These are phyloP conservation scores for Seiridium cupressi DNA, from an alignment of 2,329 filamentous ascomycete genomes.

Conservation along the genomic window DNA sequence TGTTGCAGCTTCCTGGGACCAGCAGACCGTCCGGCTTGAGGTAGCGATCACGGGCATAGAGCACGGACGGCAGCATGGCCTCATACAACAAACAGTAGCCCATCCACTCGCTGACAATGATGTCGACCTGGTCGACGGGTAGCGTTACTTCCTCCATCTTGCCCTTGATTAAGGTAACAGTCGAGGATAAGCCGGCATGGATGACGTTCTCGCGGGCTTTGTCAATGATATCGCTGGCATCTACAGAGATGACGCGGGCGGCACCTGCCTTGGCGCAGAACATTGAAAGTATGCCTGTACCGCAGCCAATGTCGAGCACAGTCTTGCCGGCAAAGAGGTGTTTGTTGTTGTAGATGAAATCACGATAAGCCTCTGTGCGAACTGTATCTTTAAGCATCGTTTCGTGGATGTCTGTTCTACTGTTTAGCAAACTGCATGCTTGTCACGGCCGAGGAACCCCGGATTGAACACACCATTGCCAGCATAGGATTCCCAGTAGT, in stretches of 20 bases:
- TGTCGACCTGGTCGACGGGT: conserved; percentile 79
- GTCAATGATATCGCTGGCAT: conserved; percentile 87
- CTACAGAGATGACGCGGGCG: conserved; percentile 82
- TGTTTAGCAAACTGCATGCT: neutral
- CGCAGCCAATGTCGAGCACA: conserved; percentile 89
- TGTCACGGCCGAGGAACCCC: neutral
- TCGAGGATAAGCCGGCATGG: conserved; percentile 71
- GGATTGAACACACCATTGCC: conserved; percentile 48
- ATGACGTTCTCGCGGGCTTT: conserved; percentile 84
- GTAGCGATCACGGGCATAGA: conserved; percentile 85
- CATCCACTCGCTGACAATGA: conserved; percentile 99
- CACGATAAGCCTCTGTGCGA: conserved; percentile 86
- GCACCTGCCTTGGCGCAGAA: conserved; percentile 92
- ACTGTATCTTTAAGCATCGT: conserved; percentile 91
- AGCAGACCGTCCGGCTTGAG: conserved; percentile 77
- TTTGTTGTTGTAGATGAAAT: conserved; percentile 94
- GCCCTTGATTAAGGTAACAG: conserved; percentile 77
- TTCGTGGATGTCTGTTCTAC: conserved; percentile 79
- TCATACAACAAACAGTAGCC: conserved; percentile 92
- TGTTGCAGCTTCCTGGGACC: conserved; percentile 80
- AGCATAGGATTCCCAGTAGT: conserved; percentile 63
- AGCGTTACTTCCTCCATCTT: conserved; percentile 84
- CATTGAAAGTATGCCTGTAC: conserved; percentile 85
- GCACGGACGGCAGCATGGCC: conserved; percentile 90
- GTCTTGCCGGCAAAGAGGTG: conserved; percentile 81